phyloP scores from a whole-genome alignment of 2,329 filamentous ascomycete species.

The Talaromyces albobiverticillius region DNA sequence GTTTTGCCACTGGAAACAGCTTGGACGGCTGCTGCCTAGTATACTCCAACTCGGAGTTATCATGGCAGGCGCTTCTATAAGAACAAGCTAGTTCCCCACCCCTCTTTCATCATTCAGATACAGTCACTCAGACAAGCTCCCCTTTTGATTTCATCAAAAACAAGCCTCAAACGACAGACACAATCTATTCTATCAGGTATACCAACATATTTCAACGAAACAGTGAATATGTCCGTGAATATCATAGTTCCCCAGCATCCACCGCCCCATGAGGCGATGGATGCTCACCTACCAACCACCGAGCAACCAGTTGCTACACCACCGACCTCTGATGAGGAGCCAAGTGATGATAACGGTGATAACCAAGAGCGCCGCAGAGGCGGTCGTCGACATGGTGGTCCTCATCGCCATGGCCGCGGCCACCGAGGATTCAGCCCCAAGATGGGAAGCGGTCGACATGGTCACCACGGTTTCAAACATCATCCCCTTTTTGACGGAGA shows the following conservation, averaged over 20 bases:
- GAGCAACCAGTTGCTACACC: not conserved
- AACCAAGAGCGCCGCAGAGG: not conserved
- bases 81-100: not conserved
- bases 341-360: not conserved
- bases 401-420: conserved; percentile 1
- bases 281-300: not conserved
- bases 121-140: not conserved
- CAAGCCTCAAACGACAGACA: not conserved
- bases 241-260: not conserved
- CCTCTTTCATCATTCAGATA: not conserved
- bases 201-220: not conserved
- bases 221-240: not conserved
- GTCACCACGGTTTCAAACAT: not conserved
- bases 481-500: conserved; percentile 1
- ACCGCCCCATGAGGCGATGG: not conserved
- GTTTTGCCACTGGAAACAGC: conserved; percentile 6
- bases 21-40: conserved; percentile 8
- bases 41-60: not conserved
- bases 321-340: not conserved
- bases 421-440: not conserved
- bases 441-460: not conserved
- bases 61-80: not conserved
- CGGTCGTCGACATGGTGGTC: not conserved
- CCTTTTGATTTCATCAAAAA: not conserved
- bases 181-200: not conserved